Conservation (phyloP, 345 rosid genomes). For the Brassica juncea region DNA sequence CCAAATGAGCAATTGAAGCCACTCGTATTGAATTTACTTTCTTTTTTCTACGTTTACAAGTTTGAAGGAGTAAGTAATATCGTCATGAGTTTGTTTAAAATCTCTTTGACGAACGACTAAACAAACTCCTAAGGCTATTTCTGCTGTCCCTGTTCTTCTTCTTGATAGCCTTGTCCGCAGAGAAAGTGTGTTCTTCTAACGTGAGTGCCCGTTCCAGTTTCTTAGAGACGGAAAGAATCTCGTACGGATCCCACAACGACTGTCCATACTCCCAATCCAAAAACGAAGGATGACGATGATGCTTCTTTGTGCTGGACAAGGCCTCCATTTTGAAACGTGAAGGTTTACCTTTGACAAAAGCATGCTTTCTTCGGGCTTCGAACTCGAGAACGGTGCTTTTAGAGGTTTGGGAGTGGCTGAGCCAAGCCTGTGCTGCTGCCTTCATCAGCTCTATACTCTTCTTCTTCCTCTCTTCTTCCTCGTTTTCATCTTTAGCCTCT, state of each 20-base stretch:
- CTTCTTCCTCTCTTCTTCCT: constrained; percentile 32
- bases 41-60: neutral
- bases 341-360: constrained; percentile 48
- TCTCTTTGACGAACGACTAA: constrained; percentile 56
- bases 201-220: constrained; percentile 59
- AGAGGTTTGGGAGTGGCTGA: constrained; percentile 50
- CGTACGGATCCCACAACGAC: constrained; percentile 74
- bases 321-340: constrained; percentile 79
- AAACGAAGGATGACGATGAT: neutral
- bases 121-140: constrained; percentile 70
- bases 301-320: constrained; percentile 24
- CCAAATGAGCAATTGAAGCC: neutral
- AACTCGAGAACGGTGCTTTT: constrained; percentile 50
- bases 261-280: constrained; percentile 69
- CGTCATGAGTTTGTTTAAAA: constrained; percentile 35
- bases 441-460: constrained; percentile 65
- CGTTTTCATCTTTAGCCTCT: constrained; percentile 45
- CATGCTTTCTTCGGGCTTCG: constrained; percentile 48
- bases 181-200: constrained; percentile 40
- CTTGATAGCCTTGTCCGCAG: constrained; percentile 28
- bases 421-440: constrained; percentile 93
- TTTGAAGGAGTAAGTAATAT: constrained; percentile 7
- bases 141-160: constrained; percentile 45
- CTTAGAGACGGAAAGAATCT: constrained; percentile 63
- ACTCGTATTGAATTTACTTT: neutral